Base-by-base conservation (phyloP, 2,329 filamentous ascomycete species). In the Ascochyta koolunga region DNA sequence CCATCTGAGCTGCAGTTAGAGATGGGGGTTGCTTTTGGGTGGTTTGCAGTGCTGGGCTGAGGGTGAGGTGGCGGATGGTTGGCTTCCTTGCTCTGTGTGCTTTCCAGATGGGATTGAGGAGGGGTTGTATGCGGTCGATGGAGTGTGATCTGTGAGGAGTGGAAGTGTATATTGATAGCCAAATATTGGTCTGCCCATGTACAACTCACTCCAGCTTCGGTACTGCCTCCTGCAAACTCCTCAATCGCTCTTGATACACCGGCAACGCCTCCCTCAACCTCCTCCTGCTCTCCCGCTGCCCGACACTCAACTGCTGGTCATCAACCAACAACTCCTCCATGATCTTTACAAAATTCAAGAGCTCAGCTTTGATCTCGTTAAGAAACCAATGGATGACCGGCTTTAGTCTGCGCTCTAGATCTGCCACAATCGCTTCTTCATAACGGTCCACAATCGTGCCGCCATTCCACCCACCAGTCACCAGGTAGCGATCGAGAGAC, bases 401-500 rank as follows among this genome's bases (percentile, higher is more conserved):
- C 33, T 15, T 48, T 27, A 54, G 29, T 33, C 50, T 39, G 1
- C 9, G 10, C 27, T 48, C 50, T 39, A 54, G 31, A 2, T 54
- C 44, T 5, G 38, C 21, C 11, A 49, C 39, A 2, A 54, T 44
- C 8, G 44, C 44, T 16, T 54, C 44, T 29, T 54, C 50, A 27
- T 39, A 54, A 9, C 50, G 50, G 13, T 54, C 50, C 7, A 54
- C 50, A 19, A 54, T 44, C 6, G 50, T 54, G 15, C 50, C 35
- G 6, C 50, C 50, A 10, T 40, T 29, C 50, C 50, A 54, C 21
- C 50, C 50, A 11, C 15, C 15, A 4, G 33, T 44, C 44, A 54
- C 44, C 19, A 54, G 21, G 50, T 54, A 54, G 32, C 39, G 50
- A 4, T 37, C 29, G 2, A 54, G 31, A 2, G 50, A 44, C 19